Base-by-base conservation (phyloP, 169 alveolate species). In the Cryptosporidium baileyi region DNA sequence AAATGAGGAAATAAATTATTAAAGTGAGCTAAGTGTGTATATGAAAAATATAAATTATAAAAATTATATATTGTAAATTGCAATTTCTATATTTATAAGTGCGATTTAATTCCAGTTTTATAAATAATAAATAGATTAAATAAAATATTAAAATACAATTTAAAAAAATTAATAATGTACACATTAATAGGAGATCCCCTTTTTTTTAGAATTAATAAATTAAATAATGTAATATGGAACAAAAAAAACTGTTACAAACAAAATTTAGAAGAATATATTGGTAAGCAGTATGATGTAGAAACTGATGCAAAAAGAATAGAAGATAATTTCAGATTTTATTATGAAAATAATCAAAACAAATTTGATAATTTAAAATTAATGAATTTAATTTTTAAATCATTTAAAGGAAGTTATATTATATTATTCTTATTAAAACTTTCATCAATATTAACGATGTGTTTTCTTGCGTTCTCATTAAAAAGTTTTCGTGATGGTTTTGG, bases 171-270 rank as follows among this genome's bases (percentile, higher is more conserved):
- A 17, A 61, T 24, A 24, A 74, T 74, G 67, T 40, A 38, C 57
- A 57, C 74, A 34, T 28, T 74, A 22, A 26, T 74, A 28, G 57
- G 85, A 2, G 85, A 74, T 51, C 85, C 85, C 13, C 36, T 74
- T 6, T 43, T 74, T 19, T 74, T 36, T 54, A 74, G 49, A n/a
- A 43, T 74, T 28, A 74, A 51, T n/a, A 74, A 22, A 22, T 30
- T 74, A 26, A 74, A 74, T 74, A 17, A 11, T 6, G 54, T 38
- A 60, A 38, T 74, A 3, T 74, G 85, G 85, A 59, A 54, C 17
- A 45, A n/a, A 3, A 54, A 7, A 7, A 36, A 51, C 17, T 38
- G 30, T 26, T 54, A 59, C 8, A 30, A 24, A 4, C 40, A 74
- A 1, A 51, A 26, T 13, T 47, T 54, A 2, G 38, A 43, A 22